A percentile compares a stretch with the other conserved stretches of the same genome.
Evolutionary conservation across 169 alveolate genomes (phyloP).

Genomic region (Theileria luwenshuni): DNA sequence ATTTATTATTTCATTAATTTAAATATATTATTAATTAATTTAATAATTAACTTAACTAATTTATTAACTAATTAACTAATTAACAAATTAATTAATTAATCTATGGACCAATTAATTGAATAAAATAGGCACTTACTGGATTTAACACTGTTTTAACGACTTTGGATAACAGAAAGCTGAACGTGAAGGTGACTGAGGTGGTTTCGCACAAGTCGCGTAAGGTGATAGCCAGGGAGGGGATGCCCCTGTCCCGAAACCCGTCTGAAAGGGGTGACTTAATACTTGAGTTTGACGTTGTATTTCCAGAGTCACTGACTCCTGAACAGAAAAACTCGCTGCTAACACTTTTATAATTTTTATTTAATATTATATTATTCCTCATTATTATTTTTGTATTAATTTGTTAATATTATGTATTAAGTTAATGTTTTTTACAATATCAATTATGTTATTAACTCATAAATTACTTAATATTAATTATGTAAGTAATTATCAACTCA

Average conservation of each 20-base stretch:
- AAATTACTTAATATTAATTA: too few species aligned
- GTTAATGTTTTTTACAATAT: too few species aligned
- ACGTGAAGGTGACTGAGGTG: constrained; percentile 78
- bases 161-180: constrained; percentile 82
- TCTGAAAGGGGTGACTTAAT: constrained; percentile 80
- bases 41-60: too few species aligned
- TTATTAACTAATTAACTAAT: too few species aligned
- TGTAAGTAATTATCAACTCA: too few species aligned
- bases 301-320: constrained; percentile 77
- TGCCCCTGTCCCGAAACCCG: constrained; percentile 81
- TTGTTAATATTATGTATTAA: too few species aligned
- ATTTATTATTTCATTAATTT: too few species aligned
- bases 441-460: too few species aligned
- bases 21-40: too few species aligned
- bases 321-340: constrained; percentile 79
- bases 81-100: too few species aligned
- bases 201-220: constrained; percentile 79
- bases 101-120: background rate
- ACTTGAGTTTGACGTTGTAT: constrained; percentile 81
- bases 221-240: constrained; percentile 80
- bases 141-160: constrained; percentile 82
- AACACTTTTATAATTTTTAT: constrained; percentile 24
- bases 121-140: constrained; percentile 80
- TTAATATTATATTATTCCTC: background rate
- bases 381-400: background rate